Evolutionary conservation across 2,329 filamentous ascomycete species (phyloP).

Genomic region (Penicillium sclerotiorum): DNA sequence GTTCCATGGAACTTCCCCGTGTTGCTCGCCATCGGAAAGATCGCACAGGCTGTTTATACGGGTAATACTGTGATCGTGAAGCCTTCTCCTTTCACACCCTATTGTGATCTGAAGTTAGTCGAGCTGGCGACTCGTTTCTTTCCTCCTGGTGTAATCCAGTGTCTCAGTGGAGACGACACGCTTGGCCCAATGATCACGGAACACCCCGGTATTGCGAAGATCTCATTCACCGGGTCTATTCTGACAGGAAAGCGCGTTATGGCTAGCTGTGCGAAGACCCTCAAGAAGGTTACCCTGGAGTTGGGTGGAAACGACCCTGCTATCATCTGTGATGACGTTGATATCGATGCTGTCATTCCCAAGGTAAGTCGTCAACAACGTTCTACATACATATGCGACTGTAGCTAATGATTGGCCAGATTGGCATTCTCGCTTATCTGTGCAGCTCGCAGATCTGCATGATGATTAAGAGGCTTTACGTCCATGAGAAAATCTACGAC

Average conservation of each 20-base stretch:
- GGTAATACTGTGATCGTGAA: conserved; percentile 59
- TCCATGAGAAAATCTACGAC: conserved; percentile 63
- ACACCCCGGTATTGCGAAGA: conserved; percentile 60
- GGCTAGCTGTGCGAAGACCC: conserved; percentile 52
- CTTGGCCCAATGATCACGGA: conserved; percentile 57
- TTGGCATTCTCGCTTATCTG: conserved; percentile 54
- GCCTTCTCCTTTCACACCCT: conserved; percentile 56
- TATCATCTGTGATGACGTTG: conserved; percentile 57
- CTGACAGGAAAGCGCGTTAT: conserved; percentile 55
- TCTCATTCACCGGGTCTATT: conserved; percentile 62
- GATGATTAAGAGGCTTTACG: conserved; percentile 61
- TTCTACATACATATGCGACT: background rate
- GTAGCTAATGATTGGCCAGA: conserved; percentile 18
- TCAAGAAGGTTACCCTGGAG: conserved; percentile 59
- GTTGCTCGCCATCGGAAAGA: conserved; percentile 52
- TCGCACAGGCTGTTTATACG: conserved; percentile 53
- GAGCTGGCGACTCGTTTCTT: conserved; percentile 55
- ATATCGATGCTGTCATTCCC: conserved; percentile 50
- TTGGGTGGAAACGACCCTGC: conserved; percentile 60
- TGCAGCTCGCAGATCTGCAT: conserved; percentile 61
- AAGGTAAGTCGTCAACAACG: conserved; percentile 25
- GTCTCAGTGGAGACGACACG: conserved; percentile 57
- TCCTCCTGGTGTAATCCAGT: conserved; percentile 61
- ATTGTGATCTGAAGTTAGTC: conserved; percentile 58
- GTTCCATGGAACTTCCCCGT: conserved; percentile 62